phyloP scores from a whole-genome alignment of 345 rosid species.

The Theobroma cacao region DNA sequence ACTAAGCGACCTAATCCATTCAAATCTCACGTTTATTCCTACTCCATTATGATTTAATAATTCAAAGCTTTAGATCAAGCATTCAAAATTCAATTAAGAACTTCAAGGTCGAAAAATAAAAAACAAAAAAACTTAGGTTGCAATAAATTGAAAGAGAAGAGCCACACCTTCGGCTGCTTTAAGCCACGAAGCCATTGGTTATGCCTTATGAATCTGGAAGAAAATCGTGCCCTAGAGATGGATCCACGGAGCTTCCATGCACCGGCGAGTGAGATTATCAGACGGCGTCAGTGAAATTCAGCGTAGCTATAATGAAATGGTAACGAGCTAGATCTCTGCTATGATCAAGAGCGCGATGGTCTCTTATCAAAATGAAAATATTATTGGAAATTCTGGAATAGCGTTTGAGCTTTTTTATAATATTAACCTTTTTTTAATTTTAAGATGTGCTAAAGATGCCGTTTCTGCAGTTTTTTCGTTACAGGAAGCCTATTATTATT shows the following conservation, averaged over 20 bases:
- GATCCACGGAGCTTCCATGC: conserved; percentile 44
- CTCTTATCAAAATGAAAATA: neutral
- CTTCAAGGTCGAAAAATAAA: neutral
- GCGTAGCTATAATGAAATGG: neutral
- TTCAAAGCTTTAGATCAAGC: conserved; percentile 12
- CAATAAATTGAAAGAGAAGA: conserved; percentile 7
- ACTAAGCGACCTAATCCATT: neutral
- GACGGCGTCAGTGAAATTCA: conserved; percentile 16
- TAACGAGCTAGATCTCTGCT: conserved; percentile 1
- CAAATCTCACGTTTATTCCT: neutral
- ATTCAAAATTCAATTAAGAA: neutral
- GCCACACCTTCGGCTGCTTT: conserved; percentile 93
- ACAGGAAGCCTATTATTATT: neutral
- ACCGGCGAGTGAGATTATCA: conserved; percentile 19
- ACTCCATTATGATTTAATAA: neutral
- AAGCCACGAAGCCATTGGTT: conserved; percentile 90
- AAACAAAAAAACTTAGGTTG: neutral
- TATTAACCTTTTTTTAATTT: neutral
- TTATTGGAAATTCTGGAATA: neutral
- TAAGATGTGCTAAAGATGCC: neutral
- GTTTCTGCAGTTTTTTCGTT: neutral
- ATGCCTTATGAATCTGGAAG: conserved; percentile 10
- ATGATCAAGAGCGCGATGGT: neutral
- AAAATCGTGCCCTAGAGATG: conserved; percentile 28
- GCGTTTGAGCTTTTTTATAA: neutral